Evolutionary conservation across 106 monocot species (phyloP), one percentile per base, ranked within the genome.

Genomic region (Amphibolis antarctica): DNA sequence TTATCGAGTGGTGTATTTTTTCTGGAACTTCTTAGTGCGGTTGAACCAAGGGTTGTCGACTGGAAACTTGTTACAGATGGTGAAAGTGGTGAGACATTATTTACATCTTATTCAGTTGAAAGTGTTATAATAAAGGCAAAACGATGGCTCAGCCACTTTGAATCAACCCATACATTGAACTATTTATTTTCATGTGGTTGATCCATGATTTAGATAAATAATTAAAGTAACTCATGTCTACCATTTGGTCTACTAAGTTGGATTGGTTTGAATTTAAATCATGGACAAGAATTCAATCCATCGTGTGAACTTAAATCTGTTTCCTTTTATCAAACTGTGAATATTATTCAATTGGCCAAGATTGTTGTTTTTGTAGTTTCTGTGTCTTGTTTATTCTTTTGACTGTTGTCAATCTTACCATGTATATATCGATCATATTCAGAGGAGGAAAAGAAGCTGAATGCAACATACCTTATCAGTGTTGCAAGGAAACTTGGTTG

Each of bases 401-500:
- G 19, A 10, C 4, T 42, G 36, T 11, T 12, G 21, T 20, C n/a
- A 30, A 20, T 61, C n/a, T 42, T 19, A 61, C n/a, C 60, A 27
- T 44, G 19, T 21, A 30, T 60, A 27, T 29, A 7, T 3, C 3
- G 76, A 44, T 31, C n/a, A n/a, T n/a, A 15, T 15, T 53, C 85
- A 93, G 93, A 85, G 46, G 85, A 93, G 53, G 85, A 93, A 53
- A 88, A 83, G 79, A 88, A 77, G 72, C 55, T 93, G 79, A 88
- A 93, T 81, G 88, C 88, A 53, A 88, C 85, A 47, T 93, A 88
- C 59, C 85, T 88, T 21, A 93, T 93, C 64, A 93, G 85, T 74
- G 78, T 93, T 45, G 88, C 93, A 49, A 76, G 88, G 53, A 93
- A 93, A 62, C 74, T 93, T 30, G 93, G 93, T 12, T 93, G 88